Evolutionary conservation across 139 green algal genomes (phyloP), one percentile per base, ranked within the genome.

Genomic region (Ettlia oleoabundans): DNA sequence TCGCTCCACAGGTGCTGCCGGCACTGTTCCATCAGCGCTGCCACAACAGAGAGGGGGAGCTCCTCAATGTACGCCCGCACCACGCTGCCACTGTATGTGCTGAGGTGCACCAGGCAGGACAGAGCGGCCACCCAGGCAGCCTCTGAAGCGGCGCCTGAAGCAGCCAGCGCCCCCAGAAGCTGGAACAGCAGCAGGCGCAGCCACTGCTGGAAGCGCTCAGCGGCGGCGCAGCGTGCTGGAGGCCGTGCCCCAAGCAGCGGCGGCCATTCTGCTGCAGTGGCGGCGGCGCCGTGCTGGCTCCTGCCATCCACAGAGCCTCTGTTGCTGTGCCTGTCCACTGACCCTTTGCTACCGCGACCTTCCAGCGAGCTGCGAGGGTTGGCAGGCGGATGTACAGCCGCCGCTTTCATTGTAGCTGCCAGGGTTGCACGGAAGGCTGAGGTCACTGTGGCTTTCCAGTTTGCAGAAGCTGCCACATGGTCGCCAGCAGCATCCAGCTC

Each of bases 151-250:
- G 7, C 42, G 9, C 10, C 22, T 7, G 41, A n/a, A 2, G 42
- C 69, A 22, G 62, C 67, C 18, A 94, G 70, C 41, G 90, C 85
- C 7, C 67, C 47, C 69, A 92, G 65, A 67, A 95, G 86, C 42
- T 89, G 86, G 79, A 88, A 94, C 21, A 94, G 87, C 63, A 96
- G 83, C 74, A 90, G 87, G 40, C 91, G 86, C 71, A 95, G 85
- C 93, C 93, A 96, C n/a, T 85, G 63, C 55, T 82, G 47, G 64
- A 91, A 88, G 69, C 61, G 76, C 64, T 85, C 81, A 15, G 81
- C n/a, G 33, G 61, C 55, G 6, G 52, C 30, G 41, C 64, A 70
- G 47, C 47, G 32, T 5, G 43, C 22, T 41, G 33, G 33, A 4
- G 78, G 78, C 9, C 78, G 64, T 33, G 35, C 40, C 28, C 65